phyloP scores from a whole-genome alignment of 2,329 filamentous ascomycete genomes.

The Curvularia hawaiiensis region DNA sequence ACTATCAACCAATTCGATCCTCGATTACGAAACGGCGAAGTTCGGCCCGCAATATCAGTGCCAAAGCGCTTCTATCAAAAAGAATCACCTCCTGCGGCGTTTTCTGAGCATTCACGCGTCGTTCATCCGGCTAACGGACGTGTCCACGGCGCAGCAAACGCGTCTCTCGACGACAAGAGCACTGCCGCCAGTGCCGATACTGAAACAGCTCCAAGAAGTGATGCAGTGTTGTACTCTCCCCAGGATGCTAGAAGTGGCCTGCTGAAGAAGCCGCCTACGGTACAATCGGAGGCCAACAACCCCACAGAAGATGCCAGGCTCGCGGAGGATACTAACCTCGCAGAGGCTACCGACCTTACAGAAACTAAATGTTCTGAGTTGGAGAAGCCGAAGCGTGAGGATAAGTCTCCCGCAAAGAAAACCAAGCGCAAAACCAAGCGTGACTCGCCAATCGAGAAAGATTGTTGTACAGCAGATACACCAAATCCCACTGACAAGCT shows the following conservation, averaged over 20 bases:
- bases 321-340: not conserved
- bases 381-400: slow-evolving; percentile 24
- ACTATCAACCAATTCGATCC: slow-evolving; percentile 12
- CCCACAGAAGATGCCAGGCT: not conserved
- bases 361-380: slow-evolving; percentile 20
- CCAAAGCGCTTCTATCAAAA: slow-evolving; percentile 30
- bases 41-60: slow-evolving; percentile 23
- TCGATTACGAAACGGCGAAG: slow-evolving; percentile 16
- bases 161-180: slow-evolving; percentile 4
- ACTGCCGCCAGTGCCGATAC: not conserved
- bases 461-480: not conserved
- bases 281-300: slow-evolving; percentile 2
- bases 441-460: not conserved
- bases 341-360: not conserved
- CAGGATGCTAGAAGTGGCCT: slow-evolving; percentile 46
- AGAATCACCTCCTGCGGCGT: slow-evolving; percentile 3
- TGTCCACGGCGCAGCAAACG: slow-evolving; percentile 1
- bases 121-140: slow-evolving; percentile 5
- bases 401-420: slow-evolving; percentile 20
- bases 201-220: not conserved
- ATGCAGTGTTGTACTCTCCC: slow-evolving; percentile 35
- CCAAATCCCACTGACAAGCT: not conserved
- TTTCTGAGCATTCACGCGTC: slow-evolving; percentile 2
- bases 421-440: not conserved
- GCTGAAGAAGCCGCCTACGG: slow-evolving; percentile 19